A percentile compares a stretch with the other conserved stretches of the same genome.
These are phyloP conservation scores for Closterium sp. DNA, from an alignment of 139 green algal genomes.

Conservation along the genomic window DNA sequence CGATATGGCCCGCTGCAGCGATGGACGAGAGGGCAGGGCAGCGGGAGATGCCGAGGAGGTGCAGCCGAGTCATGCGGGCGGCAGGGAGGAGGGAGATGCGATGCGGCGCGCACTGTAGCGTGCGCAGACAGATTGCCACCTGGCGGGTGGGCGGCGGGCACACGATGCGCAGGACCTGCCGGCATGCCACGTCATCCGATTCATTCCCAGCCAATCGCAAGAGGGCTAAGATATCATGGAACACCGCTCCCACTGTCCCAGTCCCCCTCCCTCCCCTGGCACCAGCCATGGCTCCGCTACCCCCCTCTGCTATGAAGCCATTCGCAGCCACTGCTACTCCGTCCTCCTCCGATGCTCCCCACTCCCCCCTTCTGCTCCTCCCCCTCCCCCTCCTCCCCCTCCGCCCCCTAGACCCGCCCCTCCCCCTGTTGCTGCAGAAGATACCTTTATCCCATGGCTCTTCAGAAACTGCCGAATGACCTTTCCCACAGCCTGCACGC, in stretches of 20 bases:
- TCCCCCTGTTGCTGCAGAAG: neutral
- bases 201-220: constrained; percentile 3
- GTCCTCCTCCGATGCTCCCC: neutral
- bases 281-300: neutral
- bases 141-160: neutral
- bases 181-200: constrained; percentile 8
- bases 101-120: neutral
- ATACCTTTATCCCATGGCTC: neutral
- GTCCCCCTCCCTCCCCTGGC: neutral
- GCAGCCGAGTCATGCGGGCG: neutral
- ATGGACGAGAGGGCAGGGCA: constrained; percentile 14
- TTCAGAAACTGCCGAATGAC: constrained; percentile 6
- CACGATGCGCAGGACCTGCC: neutral
- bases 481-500: constrained; percentile 5
- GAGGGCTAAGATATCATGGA: constrained; percentile 14
- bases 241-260: constrained; percentile 4
- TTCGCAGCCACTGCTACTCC: neutral
- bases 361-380: neutral
- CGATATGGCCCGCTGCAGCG: neutral
- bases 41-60: constrained; percentile 1
- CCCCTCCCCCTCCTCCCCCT: constrained; percentile 3
- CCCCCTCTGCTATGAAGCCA: neutral
- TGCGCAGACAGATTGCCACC: neutral
- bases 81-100: constrained; percentile 18
- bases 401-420: neutral